phyloP scores from a whole-genome alignment of 805 yeast species.

The Nakazawaea wickerhamii region DNA sequence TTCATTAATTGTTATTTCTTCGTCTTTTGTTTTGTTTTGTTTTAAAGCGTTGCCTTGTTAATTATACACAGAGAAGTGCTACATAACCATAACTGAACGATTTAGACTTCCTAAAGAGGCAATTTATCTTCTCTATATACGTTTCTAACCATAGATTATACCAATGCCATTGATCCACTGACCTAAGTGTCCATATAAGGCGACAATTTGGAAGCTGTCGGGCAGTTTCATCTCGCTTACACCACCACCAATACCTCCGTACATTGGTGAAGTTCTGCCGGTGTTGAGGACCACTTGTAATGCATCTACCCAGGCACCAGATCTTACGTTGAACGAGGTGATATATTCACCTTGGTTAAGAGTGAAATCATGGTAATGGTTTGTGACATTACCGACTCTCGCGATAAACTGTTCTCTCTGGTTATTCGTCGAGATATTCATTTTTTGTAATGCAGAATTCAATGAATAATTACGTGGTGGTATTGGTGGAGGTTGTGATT shows the following conservation, averaged over 20 bases:
- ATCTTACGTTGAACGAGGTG: slow-evolving; percentile 54
- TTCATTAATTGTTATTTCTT: background rate
- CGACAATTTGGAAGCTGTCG: slow-evolving; percentile 52
- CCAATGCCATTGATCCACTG: slow-evolving; percentile 76
- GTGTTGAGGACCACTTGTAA: slow-evolving; percentile 61
- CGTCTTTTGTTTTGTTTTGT: background rate
- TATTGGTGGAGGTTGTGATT: slow-evolving; percentile 30
- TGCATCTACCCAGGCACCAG: slow-evolving; percentile 90
- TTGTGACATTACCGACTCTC: slow-evolving; percentile 48
- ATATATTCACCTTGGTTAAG: slow-evolving; percentile 57
- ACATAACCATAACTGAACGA: slow-evolving; percentile 5
- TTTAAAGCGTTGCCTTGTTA: background rate
- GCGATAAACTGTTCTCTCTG: slow-evolving; percentile 13
- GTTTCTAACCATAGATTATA: slow-evolving; percentile 42
- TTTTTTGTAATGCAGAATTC: slow-evolving; percentile 1
- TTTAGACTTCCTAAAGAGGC: no score
- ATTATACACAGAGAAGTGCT: background rate
- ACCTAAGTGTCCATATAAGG: slow-evolving; percentile 65
- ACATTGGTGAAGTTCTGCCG: slow-evolving; percentile 49
- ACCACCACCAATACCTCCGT: slow-evolving; percentile 71
- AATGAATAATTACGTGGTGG: slow-evolving; percentile 40
- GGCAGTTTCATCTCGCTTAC: slow-evolving; percentile 60
- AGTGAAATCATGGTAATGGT: slow-evolving; percentile 47
- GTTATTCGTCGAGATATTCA: slow-evolving; percentile 1
- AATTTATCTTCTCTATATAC: background rate